Evolutionary conservation across 345 rosid species (phyloP), one percentile per base, ranked within the genome.

Genomic region (Salix exigua): DNA sequence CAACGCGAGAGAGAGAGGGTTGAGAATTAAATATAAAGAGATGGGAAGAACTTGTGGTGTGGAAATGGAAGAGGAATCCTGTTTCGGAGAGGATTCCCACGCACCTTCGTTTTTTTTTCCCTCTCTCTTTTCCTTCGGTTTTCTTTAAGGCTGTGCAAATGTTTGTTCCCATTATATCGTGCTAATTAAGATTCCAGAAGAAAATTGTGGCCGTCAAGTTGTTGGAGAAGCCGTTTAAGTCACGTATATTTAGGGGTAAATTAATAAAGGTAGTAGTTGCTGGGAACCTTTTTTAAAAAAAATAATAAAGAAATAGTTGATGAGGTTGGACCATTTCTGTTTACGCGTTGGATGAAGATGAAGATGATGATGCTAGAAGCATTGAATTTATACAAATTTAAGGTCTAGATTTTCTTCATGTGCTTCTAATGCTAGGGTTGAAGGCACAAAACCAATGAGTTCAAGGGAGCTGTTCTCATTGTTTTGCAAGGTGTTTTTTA

Each of bases 61-160:
- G 26, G 17, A 70, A 66, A 62, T 33, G 50, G 74, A 6, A 2
- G 5, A 18, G 6, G 74, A 73, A 33, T 74, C 72, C 77, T 73
- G 62, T 58, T 51, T 44, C 13, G 23, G 48, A 64, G 83, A 72
- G 86, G 86, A 79, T 85, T 83, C 88, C 83, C 50, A 68, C 68
- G 33, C 86, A 70, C 85, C 73, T 81, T 66, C 80, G 42, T 21
- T n/a, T 48, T 66, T 66, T 42, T 73, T 70, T 48, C 6, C 17
- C 25, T 70, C n/a, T 17, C 51, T 14, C 50, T 64, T 50, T 70
- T 53, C 12, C 7, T 58, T 48, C 48, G 40, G 16, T 66, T 75
- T 66, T 31, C 62, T 66, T 70, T 75, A 11, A 16, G 16, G 8
- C 37, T 61, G 73, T 72, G 63, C 78, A 58, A 69, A 16, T 12